Percentiles rank a stretch among this genome's conserved stretches.
Conservation (phyloP, 371 early-diverging fungal genomes). For the Fennellomyces sp. region DNA sequence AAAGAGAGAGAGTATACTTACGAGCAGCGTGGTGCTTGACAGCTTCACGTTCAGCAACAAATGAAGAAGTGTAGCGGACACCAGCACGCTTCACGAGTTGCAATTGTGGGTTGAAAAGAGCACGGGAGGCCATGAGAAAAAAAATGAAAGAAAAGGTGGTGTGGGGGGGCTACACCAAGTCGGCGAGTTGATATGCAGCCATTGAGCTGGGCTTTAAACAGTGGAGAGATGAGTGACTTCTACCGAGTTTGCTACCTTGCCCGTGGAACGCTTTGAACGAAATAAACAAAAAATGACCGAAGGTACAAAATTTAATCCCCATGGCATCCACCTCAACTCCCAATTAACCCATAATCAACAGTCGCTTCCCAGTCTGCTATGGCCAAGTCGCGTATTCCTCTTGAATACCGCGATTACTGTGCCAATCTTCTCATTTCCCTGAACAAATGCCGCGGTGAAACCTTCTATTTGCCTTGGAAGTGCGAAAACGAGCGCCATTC, state of each 20-base stretch:
- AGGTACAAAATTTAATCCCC: not conserved
- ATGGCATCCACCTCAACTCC: no score
- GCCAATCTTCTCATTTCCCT: conserved; percentile 88
- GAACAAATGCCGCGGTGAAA: conserved; percentile 89
- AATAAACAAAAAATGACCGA: not conserved
- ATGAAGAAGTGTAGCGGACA: conserved; percentile 34
- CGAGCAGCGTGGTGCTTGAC: conserved; percentile 51
- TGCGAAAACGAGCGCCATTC: conserved; percentile 89
- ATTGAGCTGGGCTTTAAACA: not conserved
- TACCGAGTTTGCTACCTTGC: not conserved
- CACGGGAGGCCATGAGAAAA: conserved; percentile 33
- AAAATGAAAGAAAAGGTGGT: not conserved
- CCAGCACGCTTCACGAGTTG: conserved; percentile 38
- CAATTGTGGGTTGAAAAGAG: conserved; percentile 34
- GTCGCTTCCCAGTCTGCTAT: conserved; percentile 85
- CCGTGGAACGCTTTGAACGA: not conserved
- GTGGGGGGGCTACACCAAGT: not conserved
- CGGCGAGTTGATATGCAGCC: not conserved
- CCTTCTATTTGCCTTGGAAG: conserved; percentile 90
- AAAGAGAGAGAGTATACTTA: conserved; percentile 9
- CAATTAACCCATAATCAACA: conserved; percentile 5
- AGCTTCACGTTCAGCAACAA: conserved; percentile 41
- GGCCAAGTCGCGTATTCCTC: conserved; percentile 81
- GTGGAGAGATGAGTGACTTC: not conserved
- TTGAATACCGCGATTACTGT: conserved; percentile 93